These are phyloP conservation scores for Backusella mclennaniae DNA, from an alignment of 192 early-diverging fungal species.

Conservation along the genomic window DNA sequence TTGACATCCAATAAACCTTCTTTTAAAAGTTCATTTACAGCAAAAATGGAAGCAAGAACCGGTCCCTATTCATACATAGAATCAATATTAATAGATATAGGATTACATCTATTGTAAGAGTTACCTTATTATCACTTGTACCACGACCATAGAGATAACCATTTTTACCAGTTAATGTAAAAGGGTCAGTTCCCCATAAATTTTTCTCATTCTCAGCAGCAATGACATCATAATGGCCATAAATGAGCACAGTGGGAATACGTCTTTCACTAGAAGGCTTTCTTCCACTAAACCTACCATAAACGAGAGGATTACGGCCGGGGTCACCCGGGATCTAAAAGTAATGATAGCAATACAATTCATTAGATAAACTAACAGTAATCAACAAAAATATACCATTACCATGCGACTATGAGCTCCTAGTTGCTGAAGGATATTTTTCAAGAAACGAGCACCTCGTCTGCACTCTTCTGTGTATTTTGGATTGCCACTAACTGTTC, in stretches of 20 bases:
- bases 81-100: background rate
- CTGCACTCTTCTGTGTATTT: slow-evolving; percentile 71
- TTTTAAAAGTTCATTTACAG: slow-evolving; percentile 62
- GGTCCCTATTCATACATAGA: slow-evolving; percentile 47
- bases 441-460: slow-evolving; percentile 70
- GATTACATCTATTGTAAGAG: background rate
- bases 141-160: slow-evolving; percentile 78
- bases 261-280: slow-evolving; percentile 23
- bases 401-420: slow-evolving; percentile 56
- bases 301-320: slow-evolving; percentile 69
- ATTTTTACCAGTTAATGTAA: slow-evolving; percentile 60
- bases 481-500: slow-evolving; percentile 65
- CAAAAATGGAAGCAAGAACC: slow-evolving; percentile 69
- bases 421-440: slow-evolving; percentile 61
- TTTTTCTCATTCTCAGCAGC: slow-evolving; percentile 58
- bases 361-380: background rate
- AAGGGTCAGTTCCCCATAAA: slow-evolving; percentile 63
- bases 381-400: background rate
- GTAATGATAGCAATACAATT: background rate
- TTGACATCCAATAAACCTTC: slow-evolving; percentile 56
- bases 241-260: slow-evolving; percentile 60
- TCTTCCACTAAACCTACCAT: slow-evolving; percentile 56
- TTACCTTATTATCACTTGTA: slow-evolving; percentile 72
- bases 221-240: slow-evolving; percentile 86
- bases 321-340: slow-evolving; percentile 53